These are phyloP conservation scores for Omphalotus olearius DNA, from an alignment of 1,284 basidiomycete genomes.

Conservation along the genomic window DNA sequence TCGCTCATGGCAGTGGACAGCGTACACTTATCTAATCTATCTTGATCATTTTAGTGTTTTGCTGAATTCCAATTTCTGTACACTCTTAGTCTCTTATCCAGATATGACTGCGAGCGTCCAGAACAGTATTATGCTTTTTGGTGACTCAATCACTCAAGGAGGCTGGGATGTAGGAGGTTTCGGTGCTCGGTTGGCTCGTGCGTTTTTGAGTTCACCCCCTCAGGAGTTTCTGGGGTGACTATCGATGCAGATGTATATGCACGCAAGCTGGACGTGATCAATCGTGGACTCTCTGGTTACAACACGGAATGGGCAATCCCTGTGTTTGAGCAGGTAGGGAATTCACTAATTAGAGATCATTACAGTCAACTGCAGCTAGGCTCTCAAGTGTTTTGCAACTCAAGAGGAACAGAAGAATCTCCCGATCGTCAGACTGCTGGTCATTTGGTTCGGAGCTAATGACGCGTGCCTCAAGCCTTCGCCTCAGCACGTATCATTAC, in stretches of 20 bases:
- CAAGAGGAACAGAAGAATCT: constrained; percentile 42
- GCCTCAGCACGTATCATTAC: constrained; percentile 68
- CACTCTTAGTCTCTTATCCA: no score
- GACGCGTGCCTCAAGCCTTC: constrained; percentile 63
- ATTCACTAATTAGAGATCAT: neutral
- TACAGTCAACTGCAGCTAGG: neutral
- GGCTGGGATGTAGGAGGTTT: constrained; percentile 56
- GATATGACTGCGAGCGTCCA: constrained; percentile 54
- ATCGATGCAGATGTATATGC: constrained; percentile 59
- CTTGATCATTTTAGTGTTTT: no score
- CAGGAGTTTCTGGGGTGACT: neutral
- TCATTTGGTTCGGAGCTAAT: constrained; percentile 90
- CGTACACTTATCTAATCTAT: constrained; percentile 5
- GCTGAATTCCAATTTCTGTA: no score
- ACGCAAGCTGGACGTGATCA: constrained; percentile 78
- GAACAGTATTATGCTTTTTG: constrained; percentile 68
- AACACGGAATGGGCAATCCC: constrained; percentile 71
- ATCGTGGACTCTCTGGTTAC: constrained; percentile 79
- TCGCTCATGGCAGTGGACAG: constrained; percentile 7
- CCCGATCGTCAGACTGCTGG: constrained; percentile 67
- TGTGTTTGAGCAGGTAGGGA: neutral
- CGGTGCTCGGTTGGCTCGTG: constrained; percentile 60
- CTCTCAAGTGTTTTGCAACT: constrained; percentile 49
- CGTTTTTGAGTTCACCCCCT: neutral
- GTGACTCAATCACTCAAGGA: constrained; percentile 73